Percentiles rank a stretch among this genome's conserved stretches.
Evolutionary conservation across 2,329 filamentous ascomycete species (phyloP).

Genomic region (Aspergillus flavus): DNA sequence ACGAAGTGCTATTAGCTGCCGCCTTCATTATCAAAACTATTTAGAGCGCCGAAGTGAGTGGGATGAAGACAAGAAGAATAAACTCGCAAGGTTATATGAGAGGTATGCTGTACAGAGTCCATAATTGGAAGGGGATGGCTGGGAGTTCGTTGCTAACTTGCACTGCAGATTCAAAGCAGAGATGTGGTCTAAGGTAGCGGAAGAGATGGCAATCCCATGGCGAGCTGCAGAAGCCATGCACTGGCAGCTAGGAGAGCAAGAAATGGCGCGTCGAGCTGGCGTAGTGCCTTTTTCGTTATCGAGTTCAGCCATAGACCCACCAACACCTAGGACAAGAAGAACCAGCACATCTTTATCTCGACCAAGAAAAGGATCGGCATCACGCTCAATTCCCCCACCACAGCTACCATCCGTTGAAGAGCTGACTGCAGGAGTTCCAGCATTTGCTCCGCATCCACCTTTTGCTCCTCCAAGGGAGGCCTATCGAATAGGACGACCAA

Average conservation of each 20-base stretch:
- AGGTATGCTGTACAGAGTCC: constrained; percentile 64
- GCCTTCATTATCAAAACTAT: constrained; percentile 96
- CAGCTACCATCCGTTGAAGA: constrained; percentile 51
- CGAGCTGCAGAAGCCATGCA: constrained; percentile 96
- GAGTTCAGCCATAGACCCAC: constrained; percentile 56
- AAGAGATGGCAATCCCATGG: constrained; percentile 95
- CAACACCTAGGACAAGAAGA: constrained; percentile 37
- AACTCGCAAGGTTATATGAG: constrained; percentile 90
- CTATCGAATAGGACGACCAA: constrained; percentile 36
- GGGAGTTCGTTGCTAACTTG: constrained; percentile 12
- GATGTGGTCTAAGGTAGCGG: constrained; percentile 96
- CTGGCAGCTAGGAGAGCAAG: constrained; percentile 90
- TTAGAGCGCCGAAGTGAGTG: constrained; percentile 89
- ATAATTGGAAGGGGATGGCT: neutral
- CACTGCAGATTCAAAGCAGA: constrained; percentile 83
- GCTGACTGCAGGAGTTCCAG: constrained; percentile 50
- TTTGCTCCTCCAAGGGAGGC: constrained; percentile 37
- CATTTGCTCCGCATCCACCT: constrained; percentile 43
- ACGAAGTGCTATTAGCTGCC: constrained; percentile 89
- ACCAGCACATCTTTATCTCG: constrained; percentile 43
- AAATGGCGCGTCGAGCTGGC: constrained; percentile 91
- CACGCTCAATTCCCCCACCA: constrained; percentile 38
- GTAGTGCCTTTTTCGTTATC: constrained; percentile 81
- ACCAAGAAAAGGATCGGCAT: constrained; percentile 43
- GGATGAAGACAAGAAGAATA: constrained; percentile 98